A percentile compares a stretch with the other conserved stretches of the same genome.
These are phyloP conservation scores for Hymenoscyphus salicellus DNA, from an alignment of 2,329 filamentous ascomycete species.

Conservation along the genomic window DNA sequence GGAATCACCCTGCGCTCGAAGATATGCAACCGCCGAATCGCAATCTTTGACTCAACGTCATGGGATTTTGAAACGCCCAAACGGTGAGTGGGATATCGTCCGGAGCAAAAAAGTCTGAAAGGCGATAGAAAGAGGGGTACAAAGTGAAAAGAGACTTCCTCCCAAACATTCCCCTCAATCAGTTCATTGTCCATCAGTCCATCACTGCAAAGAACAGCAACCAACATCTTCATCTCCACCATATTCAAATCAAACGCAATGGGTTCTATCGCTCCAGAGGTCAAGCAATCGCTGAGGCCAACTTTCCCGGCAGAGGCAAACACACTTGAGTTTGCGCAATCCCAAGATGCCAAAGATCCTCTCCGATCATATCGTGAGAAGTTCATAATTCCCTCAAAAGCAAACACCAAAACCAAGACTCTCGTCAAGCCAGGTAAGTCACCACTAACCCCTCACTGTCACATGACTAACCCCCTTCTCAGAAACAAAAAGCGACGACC, in stretches of 20 bases:
- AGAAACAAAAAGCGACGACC: constrained; percentile 27
- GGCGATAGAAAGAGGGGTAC: constrained; percentile 8
- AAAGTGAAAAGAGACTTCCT: constrained; percentile 19
- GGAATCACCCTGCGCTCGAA: neutral
- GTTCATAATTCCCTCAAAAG: constrained; percentile 74
- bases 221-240: neutral
- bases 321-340: constrained; percentile 47
- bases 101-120: neutral
- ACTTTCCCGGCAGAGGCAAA: constrained; percentile 49
- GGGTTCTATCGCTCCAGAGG: constrained; percentile 30
- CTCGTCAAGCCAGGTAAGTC: constrained; percentile 41
- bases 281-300: constrained; percentile 29
- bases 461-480: constrained; percentile 17
- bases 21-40: neutral
- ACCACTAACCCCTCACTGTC: constrained; percentile 3
- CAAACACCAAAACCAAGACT: constrained; percentile 64
- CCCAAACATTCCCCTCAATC: neutral
- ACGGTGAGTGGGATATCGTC: neutral
- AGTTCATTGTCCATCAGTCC: neutral
- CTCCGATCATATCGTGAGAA: constrained; percentile 61
- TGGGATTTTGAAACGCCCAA: neutral
- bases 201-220: neutral
- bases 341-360: constrained; percentile 60
- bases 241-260: constrained; percentile 18
- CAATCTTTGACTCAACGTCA: neutral